Percentiles rank a stretch among this genome's conserved stretches.
Conservation (phyloP, 2,329 filamentous ascomycete genomes). For the Microsporum canis region DNA sequence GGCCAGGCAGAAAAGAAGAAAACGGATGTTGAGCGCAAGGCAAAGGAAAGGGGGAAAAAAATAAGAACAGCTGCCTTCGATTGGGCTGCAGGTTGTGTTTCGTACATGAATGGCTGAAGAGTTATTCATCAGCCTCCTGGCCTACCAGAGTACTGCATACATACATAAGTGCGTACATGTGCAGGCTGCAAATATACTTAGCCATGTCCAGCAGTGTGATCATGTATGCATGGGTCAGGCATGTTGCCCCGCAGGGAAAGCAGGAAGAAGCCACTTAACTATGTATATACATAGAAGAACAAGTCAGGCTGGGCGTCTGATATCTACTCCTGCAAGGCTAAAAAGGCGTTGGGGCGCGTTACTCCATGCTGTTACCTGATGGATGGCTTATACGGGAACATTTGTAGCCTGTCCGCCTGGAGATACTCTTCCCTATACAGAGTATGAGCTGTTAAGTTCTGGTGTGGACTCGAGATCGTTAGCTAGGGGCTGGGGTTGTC, state of each 20-base stretch:
- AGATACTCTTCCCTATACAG: not conserved
- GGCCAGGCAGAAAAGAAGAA: not conserved
- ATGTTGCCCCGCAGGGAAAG: not conserved
- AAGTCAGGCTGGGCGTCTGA: not conserved
- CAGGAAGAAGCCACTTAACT: not conserved
- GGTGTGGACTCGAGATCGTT: not conserved
- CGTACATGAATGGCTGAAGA: not conserved
- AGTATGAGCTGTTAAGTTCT: not conserved
- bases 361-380: not conserved
- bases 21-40: not conserved
- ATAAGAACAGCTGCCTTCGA: not conserved
- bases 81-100: constrained; percentile 1
- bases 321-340: not conserved
- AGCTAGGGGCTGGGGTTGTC: not conserved
- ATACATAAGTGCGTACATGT: not conserved
- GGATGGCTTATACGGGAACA: not conserved
- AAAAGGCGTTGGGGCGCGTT: not conserved
- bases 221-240: constrained; percentile 1
- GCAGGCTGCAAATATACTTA: not conserved
- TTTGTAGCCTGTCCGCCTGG: not conserved
- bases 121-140: not conserved
- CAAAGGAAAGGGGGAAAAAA: not conserved
- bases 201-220: not conserved
- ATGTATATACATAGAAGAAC: not conserved
- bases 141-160: not conserved